These are phyloP conservation scores for Pleurotus ostreatus DNA, from an alignment of 768 basidiomycete genomes.

Conservation along the genomic window DNA sequence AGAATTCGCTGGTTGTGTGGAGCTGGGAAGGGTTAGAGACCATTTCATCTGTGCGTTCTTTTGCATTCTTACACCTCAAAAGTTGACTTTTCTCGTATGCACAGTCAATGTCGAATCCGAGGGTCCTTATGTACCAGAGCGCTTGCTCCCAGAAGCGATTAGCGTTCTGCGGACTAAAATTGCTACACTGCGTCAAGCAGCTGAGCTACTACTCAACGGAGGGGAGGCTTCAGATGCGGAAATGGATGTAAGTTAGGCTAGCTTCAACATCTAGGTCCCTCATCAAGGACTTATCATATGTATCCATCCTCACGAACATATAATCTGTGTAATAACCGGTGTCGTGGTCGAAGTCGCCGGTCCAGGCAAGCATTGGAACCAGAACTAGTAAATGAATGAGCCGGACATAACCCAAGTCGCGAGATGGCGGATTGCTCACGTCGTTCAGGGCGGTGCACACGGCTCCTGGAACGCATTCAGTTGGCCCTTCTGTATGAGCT, in stretches of 20 bases:
- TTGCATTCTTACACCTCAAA: background rate
- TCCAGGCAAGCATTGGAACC: too few species aligned
- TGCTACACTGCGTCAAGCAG: conserved; percentile 49
- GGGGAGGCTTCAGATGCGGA: conserved; percentile 40
- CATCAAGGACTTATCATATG: too few species aligned
- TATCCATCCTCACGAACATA: too few species aligned
- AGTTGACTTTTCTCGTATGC: background rate
- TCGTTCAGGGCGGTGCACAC: too few species aligned
- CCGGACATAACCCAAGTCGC: too few species aligned
- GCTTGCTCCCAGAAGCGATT: conserved; percentile 77
- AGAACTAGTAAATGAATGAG: too few species aligned
- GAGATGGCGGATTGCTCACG: too few species aligned
- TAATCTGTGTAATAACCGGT: too few species aligned
- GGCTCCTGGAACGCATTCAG: too few species aligned
- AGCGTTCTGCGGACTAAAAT: conserved; percentile 83
- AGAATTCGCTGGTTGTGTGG: conserved; percentile 82
- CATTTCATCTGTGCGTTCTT: conserved; percentile 81
- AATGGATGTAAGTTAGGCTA: conserved; percentile 35
- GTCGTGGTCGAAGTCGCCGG: too few species aligned
- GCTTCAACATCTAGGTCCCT: too few species aligned
- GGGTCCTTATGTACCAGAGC: conserved; percentile 81
- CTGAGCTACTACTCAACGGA: conserved; percentile 50
- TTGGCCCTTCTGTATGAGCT: too few species aligned
- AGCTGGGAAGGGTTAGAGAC: conserved; percentile 83
- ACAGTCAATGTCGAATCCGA: conserved; percentile 89